Percentiles rank a stretch among this genome's conserved stretches.
Conservation (phyloP, 2,329 filamentous ascomycete genomes). For the Penicillium digitatum region DNA sequence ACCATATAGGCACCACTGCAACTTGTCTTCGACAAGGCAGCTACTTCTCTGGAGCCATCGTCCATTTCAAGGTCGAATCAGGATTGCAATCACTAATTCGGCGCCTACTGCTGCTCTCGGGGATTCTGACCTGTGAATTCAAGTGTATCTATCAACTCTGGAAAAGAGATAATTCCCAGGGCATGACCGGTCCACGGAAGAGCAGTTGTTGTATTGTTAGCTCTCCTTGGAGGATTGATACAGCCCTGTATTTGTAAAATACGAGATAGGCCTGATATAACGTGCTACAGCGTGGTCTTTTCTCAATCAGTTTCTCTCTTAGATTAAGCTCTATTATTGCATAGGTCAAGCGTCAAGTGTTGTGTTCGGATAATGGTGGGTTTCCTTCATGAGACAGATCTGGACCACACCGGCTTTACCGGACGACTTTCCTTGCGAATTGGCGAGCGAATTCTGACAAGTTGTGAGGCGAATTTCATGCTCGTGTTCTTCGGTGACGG, state of each 20-base stretch:
- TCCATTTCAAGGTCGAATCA: neutral
- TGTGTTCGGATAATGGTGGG: neutral
- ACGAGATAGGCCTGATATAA: neutral
- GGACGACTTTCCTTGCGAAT: no score
- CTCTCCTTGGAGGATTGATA: neutral
- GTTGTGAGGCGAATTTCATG: neutral
- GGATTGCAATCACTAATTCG: neutral
- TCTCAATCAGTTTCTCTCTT: neutral
- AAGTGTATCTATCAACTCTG: neutral
- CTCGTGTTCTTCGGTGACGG: no score
- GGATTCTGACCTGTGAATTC: neutral
- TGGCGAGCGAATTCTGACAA: neutral
- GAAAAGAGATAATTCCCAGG: neutral
- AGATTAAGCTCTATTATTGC: neutral
- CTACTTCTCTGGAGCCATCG: neutral
- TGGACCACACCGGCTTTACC: neutral
- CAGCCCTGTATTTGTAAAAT: neutral
- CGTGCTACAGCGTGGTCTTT: neutral
- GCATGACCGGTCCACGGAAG: neutral
- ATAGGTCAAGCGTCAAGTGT: neutral
- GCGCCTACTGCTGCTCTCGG: neutral
- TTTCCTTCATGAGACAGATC: neutral
- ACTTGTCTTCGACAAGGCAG: conserved; percentile 17
- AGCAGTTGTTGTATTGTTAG: neutral
- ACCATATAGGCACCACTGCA: conserved; percentile 44